Conservation (phyloP, 2,329 filamentous ascomycete genomes). For the Emmonsiellopsis sp. region DNA sequence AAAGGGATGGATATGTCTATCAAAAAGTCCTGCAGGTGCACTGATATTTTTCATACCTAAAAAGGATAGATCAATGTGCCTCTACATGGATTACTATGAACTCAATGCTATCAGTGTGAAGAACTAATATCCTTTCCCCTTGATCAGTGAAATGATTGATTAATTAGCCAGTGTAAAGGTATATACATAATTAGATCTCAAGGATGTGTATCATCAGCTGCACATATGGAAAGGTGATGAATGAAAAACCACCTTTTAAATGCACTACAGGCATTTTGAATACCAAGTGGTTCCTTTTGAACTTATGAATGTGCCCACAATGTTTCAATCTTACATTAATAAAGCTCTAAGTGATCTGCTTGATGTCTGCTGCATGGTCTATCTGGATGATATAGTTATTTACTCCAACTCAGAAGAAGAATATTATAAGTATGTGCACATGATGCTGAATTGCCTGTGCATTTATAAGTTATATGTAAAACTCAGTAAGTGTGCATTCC, state of each 20-base stretch:
- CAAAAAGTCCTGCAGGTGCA: not conserved
- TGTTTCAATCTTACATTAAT: not conserved
- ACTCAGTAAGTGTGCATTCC: slow-evolving; percentile 12
- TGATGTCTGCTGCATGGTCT: not conserved
- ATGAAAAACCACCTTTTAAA: not conserved
- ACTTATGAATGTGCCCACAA: not conserved
- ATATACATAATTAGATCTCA: slow-evolving; percentile 19
- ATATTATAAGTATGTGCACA: slow-evolving; percentile 2
- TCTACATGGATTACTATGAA: slow-evolving; percentile 19
- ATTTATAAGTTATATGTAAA: slow-evolving; percentile 5
- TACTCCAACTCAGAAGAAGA: slow-evolving; percentile 2
- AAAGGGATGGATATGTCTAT: not conserved
- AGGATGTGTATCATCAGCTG: slow-evolving; percentile 14
- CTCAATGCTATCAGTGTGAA: slow-evolving; percentile 20
- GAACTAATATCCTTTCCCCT: slow-evolving; percentile 17
- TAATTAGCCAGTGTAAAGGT: slow-evolving; percentile 10
- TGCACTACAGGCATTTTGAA: not conserved
- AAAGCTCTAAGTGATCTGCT: not conserved
- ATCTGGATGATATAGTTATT: slow-evolving; percentile 1
- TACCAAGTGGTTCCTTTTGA: not conserved
- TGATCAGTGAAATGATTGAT: slow-evolving; percentile 17
- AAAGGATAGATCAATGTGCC: slow-evolving; percentile 7
- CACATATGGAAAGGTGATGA: slow-evolving; percentile 6
- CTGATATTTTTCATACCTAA: not conserved
- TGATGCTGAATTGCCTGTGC: slow-evolving; percentile 4